Conservation (phyloP, 108 stramenopile species). For the Cyclotella kingstonii region DNA sequence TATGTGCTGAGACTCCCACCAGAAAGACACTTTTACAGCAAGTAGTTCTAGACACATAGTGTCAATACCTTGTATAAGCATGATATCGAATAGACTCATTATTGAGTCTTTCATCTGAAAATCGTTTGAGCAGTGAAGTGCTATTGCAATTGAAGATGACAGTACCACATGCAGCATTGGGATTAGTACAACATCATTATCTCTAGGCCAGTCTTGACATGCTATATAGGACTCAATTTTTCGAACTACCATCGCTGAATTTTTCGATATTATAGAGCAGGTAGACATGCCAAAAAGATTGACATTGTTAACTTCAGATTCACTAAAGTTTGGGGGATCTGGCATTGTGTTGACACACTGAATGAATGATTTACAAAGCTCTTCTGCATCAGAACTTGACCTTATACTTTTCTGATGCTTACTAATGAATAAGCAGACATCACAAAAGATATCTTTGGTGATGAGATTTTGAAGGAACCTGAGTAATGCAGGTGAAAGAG, state of each 20-base stretch:
- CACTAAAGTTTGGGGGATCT: conserved; percentile 4
- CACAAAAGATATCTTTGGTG: conserved; percentile 37
- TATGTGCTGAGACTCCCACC: conserved; percentile 26
- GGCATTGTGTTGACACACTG: conserved; percentile 17
- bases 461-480: conserved; percentile 46
- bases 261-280: conserved; percentile 2
- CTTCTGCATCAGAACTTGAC: conserved; percentile 4
- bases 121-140: conserved; percentile 11
- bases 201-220: conserved; percentile 6
- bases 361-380: conserved; percentile 19
- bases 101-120: conserved; percentile 31
- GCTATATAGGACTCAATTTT: conserved; percentile 31
- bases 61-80: conserved; percentile 28
- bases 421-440: conserved; percentile 33
- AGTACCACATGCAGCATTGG: conserved; percentile 6
- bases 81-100: conserved; percentile 23
- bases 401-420: conserved; percentile 1
- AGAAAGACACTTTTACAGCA: conserved; percentile 27
- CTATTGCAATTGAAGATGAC: conserved; percentile 19
- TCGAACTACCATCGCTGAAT: conserved; percentile 12
- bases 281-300: conserved; percentile 26
- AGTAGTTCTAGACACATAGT: conserved; percentile 31
- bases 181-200: background rate
- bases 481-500: conserved; percentile 48
- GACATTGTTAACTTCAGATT: conserved; percentile 2